Evolutionary conservation across 306 rosid species (phyloP), one percentile per base, ranked within the genome.

Genomic region (Cucumis melo): DNA sequence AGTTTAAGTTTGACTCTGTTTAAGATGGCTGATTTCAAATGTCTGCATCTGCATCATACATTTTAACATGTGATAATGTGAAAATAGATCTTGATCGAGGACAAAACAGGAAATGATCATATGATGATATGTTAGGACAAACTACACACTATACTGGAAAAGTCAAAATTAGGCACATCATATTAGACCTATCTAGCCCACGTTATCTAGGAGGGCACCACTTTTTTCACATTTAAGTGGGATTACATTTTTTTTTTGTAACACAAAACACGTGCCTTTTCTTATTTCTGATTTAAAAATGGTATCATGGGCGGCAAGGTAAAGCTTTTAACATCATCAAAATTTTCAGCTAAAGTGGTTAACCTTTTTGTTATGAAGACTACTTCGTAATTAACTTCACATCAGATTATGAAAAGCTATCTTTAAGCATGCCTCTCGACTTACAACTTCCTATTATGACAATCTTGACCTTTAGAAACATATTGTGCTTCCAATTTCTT

Each of bases 211-310:
- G 74, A 23, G 56, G 56, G 77, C 48, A 4, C 17, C 63, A 9
- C 48, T 73, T 50, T 50, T 72, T 23, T 72, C 58, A 72, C 58
- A 50, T 72, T 42, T 42, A 46, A 44, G 2, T 39, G 57, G 48
- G 32, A 17, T 10, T 53, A 32, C 32, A 34, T 73, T 27, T n/a
- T 54, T 53, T 61, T 73, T 61, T 21, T 80, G 6, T 32, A 77
- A 34, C 79, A 77, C 77, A 78, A 65, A 23, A 72, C 78, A 48
- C 8, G 58, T 70, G 75, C 23, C 41, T 46, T 70, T 70, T 23
- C 24, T 14, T 46, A 46, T 68, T 19, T 20, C 2, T 21, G 5
- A 67, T 44, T 38, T 38, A 67, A 41, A 66, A 39, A n/a, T 2
- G 19, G 54, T 42, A 19, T 42, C 74, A 42, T 68, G 74, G 27